Conservation (phyloP, 805 yeast genomes). For the Sugiyamaella boreocaroliniensis region DNA sequence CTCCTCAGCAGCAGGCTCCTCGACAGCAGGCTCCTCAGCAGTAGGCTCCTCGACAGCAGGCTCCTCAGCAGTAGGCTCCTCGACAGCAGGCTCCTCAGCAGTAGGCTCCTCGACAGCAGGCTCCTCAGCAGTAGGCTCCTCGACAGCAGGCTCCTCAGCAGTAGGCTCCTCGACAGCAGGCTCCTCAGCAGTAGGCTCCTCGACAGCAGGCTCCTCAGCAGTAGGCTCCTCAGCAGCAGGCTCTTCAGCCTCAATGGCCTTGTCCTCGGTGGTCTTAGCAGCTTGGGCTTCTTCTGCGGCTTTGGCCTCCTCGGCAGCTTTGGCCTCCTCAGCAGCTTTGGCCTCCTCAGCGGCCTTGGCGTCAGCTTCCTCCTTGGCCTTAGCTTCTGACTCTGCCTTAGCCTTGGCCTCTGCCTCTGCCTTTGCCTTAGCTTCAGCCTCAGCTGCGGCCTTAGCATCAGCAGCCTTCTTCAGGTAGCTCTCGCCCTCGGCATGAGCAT, state of each 20-base stretch:
- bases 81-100: constrained; percentile 8
- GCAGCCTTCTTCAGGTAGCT: neutral
- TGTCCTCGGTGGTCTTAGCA: neutral
- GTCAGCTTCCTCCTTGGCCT: neutral
- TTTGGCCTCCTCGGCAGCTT: neutral
- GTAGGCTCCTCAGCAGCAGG: constrained; percentile 6
- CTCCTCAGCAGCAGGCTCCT: constrained; percentile 10
- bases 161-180: constrained; percentile 1
- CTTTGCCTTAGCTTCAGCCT: neutral
- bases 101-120: constrained; percentile 6
- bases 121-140: constrained; percentile 5
- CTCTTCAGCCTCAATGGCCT: neutral
- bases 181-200: constrained; percentile 5
- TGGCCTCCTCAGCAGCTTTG: constrained; percentile 1
- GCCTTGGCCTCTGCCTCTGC: constrained; percentile 4
- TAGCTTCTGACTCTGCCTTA: constrained; percentile 2
- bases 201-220: constrained; percentile 7
- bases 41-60: neutral
- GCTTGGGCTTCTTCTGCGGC: neutral
- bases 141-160: neutral
- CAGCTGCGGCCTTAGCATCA: neutral
- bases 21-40: neutral
- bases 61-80: constrained; percentile 1
- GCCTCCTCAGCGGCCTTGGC: neutral
- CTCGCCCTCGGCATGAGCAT: constrained; percentile 11